Conservation (phyloP, 495 filamentous ascomycete species). For the Darksidea phi region DNA sequence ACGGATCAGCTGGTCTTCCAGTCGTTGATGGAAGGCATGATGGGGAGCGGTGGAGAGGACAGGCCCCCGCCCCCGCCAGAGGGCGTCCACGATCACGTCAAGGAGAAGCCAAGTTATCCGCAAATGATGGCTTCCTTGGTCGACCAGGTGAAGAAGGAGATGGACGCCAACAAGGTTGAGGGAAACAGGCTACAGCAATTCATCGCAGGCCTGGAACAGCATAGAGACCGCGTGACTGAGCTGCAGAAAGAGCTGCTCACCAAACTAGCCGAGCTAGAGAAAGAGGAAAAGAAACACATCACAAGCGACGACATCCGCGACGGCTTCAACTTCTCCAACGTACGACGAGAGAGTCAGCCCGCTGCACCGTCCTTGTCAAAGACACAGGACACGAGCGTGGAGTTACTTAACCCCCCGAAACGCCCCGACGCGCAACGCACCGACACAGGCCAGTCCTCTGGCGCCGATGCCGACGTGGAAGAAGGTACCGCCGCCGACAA, state of each 20-base stretch:
- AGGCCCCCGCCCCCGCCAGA: slow-evolving; percentile 68
- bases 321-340: slow-evolving; percentile 80
- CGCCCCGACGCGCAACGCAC: slow-evolving; percentile 39
- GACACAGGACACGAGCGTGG: slow-evolving; percentile 48
- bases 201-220: slow-evolving; percentile 69
- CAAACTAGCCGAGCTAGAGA: slow-evolving; percentile 78
- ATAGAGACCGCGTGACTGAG: slow-evolving; percentile 71
- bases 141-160: slow-evolving; percentile 89
- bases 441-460: slow-evolving; percentile 51
- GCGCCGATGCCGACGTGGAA: slow-evolving; percentile 61
- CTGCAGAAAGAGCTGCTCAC: slow-evolving; percentile 70
- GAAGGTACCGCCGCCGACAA: slow-evolving; percentile 54
- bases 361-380: slow-evolving; percentile 6
- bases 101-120: slow-evolving; percentile 79
- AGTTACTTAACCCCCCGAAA: slow-evolving; percentile 73
- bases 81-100: slow-evolving; percentile 71
- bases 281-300: slow-evolving; percentile 84
- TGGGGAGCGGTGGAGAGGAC: slow-evolving; percentile 66
- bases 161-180: slow-evolving; percentile 61
- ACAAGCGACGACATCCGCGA: slow-evolving; percentile 88
- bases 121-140: slow-evolving; percentile 92
- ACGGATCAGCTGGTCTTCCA: slow-evolving; percentile 83
- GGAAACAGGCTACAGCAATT: slow-evolving; percentile 68
- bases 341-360: slow-evolving; percentile 42
- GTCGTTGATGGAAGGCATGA: slow-evolving; percentile 74